Evolutionary conservation across 305 asterid species (phyloP).

Genomic region (Fraxinus baroniana): DNA sequence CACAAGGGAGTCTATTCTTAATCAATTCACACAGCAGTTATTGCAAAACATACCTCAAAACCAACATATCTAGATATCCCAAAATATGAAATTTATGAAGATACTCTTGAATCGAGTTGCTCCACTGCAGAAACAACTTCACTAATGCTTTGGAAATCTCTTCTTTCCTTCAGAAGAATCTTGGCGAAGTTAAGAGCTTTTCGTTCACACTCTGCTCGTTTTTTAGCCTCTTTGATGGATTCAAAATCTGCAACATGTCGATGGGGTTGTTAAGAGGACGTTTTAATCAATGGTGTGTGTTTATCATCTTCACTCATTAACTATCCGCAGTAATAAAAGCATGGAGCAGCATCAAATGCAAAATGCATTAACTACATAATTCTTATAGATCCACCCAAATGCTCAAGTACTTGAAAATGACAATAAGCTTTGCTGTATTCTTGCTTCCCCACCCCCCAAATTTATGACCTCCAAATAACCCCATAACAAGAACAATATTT

Average conservation of each 20-base stretch:
- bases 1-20: background rate
- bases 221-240: constrained; percentile 56
- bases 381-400: background rate
- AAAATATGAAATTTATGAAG: background rate
- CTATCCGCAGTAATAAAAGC: background rate
- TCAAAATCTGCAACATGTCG: constrained; percentile 92
- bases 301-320: background rate
- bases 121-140: constrained; percentile 67
- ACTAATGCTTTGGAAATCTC: constrained; percentile 43
- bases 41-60: background rate
- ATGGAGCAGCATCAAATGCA: background rate
- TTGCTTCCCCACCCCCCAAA: background rate
- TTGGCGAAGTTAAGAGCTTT: constrained; percentile 74
- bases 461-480: background rate
- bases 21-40: background rate
- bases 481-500: background rate
- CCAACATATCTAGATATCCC: background rate
- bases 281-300: constrained; percentile 8
- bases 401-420: background rate
- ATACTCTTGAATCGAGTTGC: constrained; percentile 37
- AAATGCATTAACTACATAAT: background rate
- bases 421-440: background rate
- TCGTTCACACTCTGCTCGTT: constrained; percentile 76
- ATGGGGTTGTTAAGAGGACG: too few species aligned
- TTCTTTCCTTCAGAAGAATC: constrained; percentile 65